Conservation (phyloP, 371 early-diverging fungal species). For the Dichotomocladium elegans region DNA sequence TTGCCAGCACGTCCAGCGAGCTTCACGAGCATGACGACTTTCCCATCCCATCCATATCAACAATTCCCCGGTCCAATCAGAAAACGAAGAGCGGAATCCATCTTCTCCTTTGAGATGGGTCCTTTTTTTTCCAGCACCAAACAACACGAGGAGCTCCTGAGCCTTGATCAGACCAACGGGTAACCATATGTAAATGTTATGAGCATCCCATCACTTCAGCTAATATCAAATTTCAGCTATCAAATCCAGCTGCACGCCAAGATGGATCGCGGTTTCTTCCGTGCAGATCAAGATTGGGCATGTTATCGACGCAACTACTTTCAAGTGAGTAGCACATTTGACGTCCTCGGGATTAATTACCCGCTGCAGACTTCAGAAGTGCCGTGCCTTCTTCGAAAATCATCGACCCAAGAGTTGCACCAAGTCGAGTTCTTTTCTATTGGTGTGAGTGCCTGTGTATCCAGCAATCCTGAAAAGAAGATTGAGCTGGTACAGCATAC, state of each 20-base stretch:
- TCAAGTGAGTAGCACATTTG: slow-evolving; percentile 70
- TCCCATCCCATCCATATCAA: slow-evolving; percentile 44
- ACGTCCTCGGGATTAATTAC: slow-evolving; percentile 38
- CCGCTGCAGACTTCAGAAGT: slow-evolving; percentile 15
- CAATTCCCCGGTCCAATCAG: slow-evolving; percentile 23
- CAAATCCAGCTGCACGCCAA: slow-evolving; percentile 57
- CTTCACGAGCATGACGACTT: slow-evolving; percentile 39
- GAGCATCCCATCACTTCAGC: not conserved
- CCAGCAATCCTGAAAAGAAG: slow-evolving; percentile 47
- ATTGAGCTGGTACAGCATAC: slow-evolving; percentile 85
- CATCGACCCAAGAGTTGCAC: slow-evolving; percentile 11
- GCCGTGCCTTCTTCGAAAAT: slow-evolving; percentile 37
- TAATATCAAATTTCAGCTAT: slow-evolving; percentile 28
- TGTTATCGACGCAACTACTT: slow-evolving; percentile 90
- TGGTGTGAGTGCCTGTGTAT: slow-evolving; percentile 56
- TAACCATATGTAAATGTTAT: slow-evolving; percentile 7
- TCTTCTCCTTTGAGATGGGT: slow-evolving; percentile 47
- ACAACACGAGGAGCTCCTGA: slow-evolving; percentile 34
- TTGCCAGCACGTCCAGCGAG: slow-evolving; percentile 37
- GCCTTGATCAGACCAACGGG: slow-evolving; percentile 44
- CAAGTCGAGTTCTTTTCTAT: slow-evolving; percentile 47
- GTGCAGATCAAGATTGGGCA: slow-evolving; percentile 76
- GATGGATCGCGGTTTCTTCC: slow-evolving; percentile 73
- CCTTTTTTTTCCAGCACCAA: slow-evolving; percentile 42
- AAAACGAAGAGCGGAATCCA: slow-evolving; percentile 45